These are phyloP conservation scores for Vaccinium corymbosum DNA, from an alignment of 148 eudicot genomes.

Conservation along the genomic window DNA sequence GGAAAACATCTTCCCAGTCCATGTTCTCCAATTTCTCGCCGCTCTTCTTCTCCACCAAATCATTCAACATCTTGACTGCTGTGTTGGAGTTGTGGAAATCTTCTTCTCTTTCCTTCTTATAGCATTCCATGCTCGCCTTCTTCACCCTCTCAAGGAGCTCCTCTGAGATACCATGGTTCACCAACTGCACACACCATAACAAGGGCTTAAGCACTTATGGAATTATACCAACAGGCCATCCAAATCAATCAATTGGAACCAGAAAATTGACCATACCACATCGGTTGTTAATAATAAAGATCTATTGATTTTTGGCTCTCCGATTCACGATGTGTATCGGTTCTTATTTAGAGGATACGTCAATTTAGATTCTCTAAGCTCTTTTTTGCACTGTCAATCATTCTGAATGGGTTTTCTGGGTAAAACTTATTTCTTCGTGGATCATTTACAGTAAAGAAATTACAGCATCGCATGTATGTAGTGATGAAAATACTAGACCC, in stretches of 20 bases:
- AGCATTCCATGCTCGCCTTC: slow-evolving; percentile 58
- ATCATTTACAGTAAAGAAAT: neutral
- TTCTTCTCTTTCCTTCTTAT: slow-evolving; percentile 64
- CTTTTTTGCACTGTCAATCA: too few relatives aligned
- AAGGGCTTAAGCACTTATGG: neutral
- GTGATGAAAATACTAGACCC: neutral
- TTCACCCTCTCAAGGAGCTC: slow-evolving; percentile 85
- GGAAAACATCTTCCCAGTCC: slow-evolving; percentile 91
- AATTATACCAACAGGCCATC: neutral
- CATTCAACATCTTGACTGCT: slow-evolving; percentile 52
- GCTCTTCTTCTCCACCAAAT: slow-evolving; percentile 44
- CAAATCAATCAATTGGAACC: neutral
- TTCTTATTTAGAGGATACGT: too few relatives aligned
- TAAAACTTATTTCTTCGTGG: too few relatives aligned
- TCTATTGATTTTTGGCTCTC: too few relatives aligned
- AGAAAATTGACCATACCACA: neutral
- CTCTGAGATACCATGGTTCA: slow-evolving; percentile 82
- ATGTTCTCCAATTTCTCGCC: slow-evolving; percentile 48
- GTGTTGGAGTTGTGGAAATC: slow-evolving; percentile 52
- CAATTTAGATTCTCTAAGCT: too few relatives aligned
- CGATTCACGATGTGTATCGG: too few relatives aligned
- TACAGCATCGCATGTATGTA: neutral
- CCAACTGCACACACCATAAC: slow-evolving; percentile 42
- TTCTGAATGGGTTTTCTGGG: too few relatives aligned
- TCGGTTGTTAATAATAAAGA: neutral